These are phyloP conservation scores for Chenopodium quinoa DNA, from an alignment of 148 eudicot genomes.

Conservation along the genomic window DNA sequence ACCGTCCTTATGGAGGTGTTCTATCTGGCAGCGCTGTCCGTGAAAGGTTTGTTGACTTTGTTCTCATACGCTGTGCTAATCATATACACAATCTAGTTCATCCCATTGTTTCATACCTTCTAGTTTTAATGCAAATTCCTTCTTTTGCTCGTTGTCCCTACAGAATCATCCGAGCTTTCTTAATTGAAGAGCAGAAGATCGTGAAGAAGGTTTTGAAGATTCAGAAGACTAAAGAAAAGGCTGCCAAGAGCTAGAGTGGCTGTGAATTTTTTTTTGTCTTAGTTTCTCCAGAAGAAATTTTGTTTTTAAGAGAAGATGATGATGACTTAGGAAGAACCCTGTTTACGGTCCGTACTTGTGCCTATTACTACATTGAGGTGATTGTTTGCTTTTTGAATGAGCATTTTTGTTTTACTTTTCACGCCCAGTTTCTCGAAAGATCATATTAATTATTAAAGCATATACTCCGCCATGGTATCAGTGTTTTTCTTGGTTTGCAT, in stretches of 20 bases:
- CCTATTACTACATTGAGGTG: slow-evolving; percentile 24
- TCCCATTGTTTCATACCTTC: background rate
- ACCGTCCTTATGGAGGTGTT: slow-evolving; percentile 62
- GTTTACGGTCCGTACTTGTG: slow-evolving; percentile 27
- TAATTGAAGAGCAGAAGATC: slow-evolving; percentile 59
- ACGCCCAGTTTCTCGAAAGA: background rate
- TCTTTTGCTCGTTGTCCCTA: background rate
- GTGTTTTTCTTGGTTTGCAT: background rate
- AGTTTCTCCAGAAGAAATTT: slow-evolving; percentile 22
- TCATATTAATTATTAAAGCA: background rate
- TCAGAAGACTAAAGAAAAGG: slow-evolving; percentile 55
- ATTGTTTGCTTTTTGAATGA: slow-evolving; percentile 30
- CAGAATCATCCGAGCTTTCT: slow-evolving; percentile 56
- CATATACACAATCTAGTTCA: background rate
- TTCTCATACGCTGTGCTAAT: background rate
- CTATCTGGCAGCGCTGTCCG: slow-evolving; percentile 60
- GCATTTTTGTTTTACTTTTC: slow-evolving; percentile 26
- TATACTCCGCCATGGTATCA: background rate
- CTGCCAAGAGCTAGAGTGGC: slow-evolving; percentile 35
- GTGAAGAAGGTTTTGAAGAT: slow-evolving; percentile 61
- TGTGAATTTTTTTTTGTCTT: background rate
- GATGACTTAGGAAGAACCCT: slow-evolving; percentile 23
- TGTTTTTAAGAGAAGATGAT: slow-evolving; percentile 16
- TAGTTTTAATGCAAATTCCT: background rate
- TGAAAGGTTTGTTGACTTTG: slow-evolving; percentile 42